Evolutionary conservation across 2,329 filamentous ascomycete genomes (phyloP), one percentile per base, ranked within the genome.

Genomic region (Lasiodiplodia sp.): DNA sequence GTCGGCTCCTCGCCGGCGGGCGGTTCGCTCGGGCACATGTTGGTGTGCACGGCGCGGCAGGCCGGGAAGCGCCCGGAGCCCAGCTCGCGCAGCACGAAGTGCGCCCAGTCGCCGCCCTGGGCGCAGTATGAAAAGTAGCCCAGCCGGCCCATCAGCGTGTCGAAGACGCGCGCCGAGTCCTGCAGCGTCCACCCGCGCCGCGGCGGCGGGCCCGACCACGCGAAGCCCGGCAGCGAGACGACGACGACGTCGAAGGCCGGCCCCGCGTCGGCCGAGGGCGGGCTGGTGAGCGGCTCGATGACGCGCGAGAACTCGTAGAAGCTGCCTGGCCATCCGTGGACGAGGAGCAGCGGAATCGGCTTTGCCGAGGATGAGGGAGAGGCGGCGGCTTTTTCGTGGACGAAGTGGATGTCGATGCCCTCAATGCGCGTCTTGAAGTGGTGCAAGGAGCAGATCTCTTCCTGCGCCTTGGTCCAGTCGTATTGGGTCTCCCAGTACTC

Each of bases 221-320:
- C 81, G 70, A 82, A 86, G 57, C 86, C 85, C 0, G 87, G 87
- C 1, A 90, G 77, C 7, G 85, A 87, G 0, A 87, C 87, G 0
- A 86, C 86, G 0, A 90, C 84, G 12, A 88, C 79, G 69, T 89
- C 83, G 72, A 89, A 90, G 0, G 83, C 79, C 58, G 71, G 72
- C 2, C 70, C 71, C 14, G 70, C 68, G n/a, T 66, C 21, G 25
- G 72, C 67, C 4, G 72, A 64, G 4, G 37, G n/a, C 10, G 57
- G 40, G 1, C 78, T 83, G 4, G 78, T 72, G 2, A 83, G 70
- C 31, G 77, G 72, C 60, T 75, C 70, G 71, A 81, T 80, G 21
- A 81, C 76, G 69, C 78, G 79, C 56, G 73, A 79, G 70, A 82
- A 83, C 69, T 85, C 82, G 70, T 80, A 79, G 67, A 84, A 83